These are phyloP conservation scores for Citrus inodora DNA, from an alignment of 345 rosid species.

Conservation along the genomic window DNA sequence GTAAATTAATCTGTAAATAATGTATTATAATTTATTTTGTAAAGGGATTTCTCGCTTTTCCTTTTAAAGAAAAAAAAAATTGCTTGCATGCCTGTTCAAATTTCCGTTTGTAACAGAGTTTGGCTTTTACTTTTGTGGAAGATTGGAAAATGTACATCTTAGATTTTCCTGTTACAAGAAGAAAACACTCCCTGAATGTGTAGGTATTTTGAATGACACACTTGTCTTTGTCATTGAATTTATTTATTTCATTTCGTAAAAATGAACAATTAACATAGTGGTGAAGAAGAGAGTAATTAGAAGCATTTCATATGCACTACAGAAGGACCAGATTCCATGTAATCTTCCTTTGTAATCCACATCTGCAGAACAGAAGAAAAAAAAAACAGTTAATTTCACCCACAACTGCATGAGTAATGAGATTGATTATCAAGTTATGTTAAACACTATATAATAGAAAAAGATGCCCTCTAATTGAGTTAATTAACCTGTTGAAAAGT, in stretches of 20 bases:
- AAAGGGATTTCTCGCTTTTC: no score
- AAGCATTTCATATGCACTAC: constrained; percentile 29
- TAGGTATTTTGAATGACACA: not conserved
- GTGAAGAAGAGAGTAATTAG: not conserved
- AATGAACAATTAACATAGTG: not conserved
- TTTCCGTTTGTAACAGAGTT: not conserved
- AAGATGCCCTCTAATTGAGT: not conserved
- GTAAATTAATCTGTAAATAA: no score
- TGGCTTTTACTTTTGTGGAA: not conserved
- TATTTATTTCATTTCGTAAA: not conserved
- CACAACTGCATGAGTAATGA: no score
- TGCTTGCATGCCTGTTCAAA: not conserved
- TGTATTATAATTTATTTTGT: no score
- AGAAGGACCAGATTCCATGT: constrained; percentile 22
- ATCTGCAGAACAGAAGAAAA: constrained; percentile 11
- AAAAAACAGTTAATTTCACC: no score
- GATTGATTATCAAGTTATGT: no score
- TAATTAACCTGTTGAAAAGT: constrained; percentile 35
- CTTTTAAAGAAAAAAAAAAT: no score
- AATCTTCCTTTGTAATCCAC: constrained; percentile 29
- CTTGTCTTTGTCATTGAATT: not conserved
- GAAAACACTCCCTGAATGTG: not conserved
- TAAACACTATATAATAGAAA: not conserved
- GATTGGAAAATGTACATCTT: not conserved
- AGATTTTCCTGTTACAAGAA: not conserved